A percentile compares a stretch with the other conserved stretches of the same genome.
These are phyloP conservation scores for Collybia sp. DNA, from an alignment of 768 basidiomycete genomes.

Conservation along the genomic window DNA sequence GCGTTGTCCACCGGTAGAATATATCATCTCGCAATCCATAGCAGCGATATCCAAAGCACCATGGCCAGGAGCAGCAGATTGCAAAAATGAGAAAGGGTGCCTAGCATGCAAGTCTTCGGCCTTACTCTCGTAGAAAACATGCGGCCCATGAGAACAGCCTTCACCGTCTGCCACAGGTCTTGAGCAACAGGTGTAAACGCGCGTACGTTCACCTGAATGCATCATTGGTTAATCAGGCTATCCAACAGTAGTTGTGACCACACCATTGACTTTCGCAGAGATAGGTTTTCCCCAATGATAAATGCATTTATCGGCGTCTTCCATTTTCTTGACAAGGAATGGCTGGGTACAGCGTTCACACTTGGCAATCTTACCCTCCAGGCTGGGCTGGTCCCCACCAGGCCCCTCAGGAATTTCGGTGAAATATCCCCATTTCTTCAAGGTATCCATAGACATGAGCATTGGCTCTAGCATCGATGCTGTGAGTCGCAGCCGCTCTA, in stretches of 20 bases:
- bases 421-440: constrained; percentile 70
- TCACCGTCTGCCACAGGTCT: constrained; percentile 47
- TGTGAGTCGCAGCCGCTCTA: constrained; percentile 51
- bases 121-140: constrained; percentile 86
- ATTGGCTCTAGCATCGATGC: constrained; percentile 49
- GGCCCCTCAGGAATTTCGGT: constrained; percentile 58
- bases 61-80: constrained; percentile 16
- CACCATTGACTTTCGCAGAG: constrained; percentile 62
- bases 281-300: constrained; percentile 82
- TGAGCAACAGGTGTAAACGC: constrained; percentile 81
- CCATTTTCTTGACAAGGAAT: constrained; percentile 60
- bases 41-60: constrained; percentile 72
- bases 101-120: constrained; percentile 65
- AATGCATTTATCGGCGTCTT: constrained; percentile 58
- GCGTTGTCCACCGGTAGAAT: constrained; percentile 89
- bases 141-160: constrained; percentile 76
- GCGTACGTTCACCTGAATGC: constrained; percentile 56
- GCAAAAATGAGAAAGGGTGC: constrained; percentile 60
- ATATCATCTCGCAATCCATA: constrained; percentile 96
- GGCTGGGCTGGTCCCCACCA: constrained; percentile 61
- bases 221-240: constrained; percentile 4
- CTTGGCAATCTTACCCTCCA: constrained; percentile 53
- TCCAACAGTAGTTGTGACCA: constrained; percentile 12
- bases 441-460: constrained; percentile 50
- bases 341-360: constrained; percentile 79